phyloP scores from a whole-genome alignment of 495 filamentous ascomycete species.

The Cercophora scortea region DNA sequence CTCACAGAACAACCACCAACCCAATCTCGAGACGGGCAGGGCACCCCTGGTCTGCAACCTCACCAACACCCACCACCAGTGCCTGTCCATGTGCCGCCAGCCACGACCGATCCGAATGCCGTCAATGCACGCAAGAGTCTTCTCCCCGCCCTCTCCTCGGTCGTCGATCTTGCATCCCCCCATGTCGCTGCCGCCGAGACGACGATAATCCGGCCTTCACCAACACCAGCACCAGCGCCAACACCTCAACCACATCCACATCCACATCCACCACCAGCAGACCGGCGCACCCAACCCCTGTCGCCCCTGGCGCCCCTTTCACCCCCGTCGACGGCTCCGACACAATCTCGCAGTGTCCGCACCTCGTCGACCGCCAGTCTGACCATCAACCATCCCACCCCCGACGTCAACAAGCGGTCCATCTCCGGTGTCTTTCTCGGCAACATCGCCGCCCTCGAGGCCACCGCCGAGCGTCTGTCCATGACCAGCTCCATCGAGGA shows the following conservation, averaged over 20 bases:
- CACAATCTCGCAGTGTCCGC: slow-evolving; percentile 45
- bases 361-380: slow-evolving; percentile 51
- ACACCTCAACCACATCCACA: slow-evolving; percentile 5
- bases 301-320: no score
- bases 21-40: no score
- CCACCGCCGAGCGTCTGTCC: slow-evolving; percentile 73
- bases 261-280: no score
- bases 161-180: no score
- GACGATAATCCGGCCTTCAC: slow-evolving; percentile 16
- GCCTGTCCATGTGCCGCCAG: no score
- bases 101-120: no score
- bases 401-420: slow-evolving; percentile 64
- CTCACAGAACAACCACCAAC: no score
- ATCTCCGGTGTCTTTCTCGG: slow-evolving; percentile 64
- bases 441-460: slow-evolving; percentile 77
- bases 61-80: no score
- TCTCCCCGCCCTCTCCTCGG: no score
- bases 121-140: no score
- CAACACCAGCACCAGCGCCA: neutral
- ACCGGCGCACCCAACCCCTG: neutral
- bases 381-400: slow-evolving; percentile 64
- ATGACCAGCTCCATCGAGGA: slow-evolving; percentile 71
- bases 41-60: no score
- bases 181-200: slow-evolving; percentile 1
- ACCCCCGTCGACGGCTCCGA: slow-evolving; percentile 11